A percentile compares a stretch with the other conserved stretches of the same genome.
Evolutionary conservation across 1,139 yeast genomes (phyloP).

Genomic region (Hyphopichia khmerensis): DNA sequence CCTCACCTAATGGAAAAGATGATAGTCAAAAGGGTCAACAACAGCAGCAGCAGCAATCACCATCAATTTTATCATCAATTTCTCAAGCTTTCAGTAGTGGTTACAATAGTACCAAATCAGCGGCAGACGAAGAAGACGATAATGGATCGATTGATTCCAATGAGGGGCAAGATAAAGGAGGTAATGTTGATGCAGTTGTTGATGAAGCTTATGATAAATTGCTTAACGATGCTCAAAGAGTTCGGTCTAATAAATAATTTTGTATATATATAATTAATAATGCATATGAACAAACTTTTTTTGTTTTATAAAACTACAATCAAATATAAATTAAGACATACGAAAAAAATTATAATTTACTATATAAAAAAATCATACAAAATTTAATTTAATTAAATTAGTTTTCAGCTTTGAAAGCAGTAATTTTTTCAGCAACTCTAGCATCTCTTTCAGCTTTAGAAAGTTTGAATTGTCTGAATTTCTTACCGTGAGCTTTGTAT

Average conservation of each 20-base stretch:
- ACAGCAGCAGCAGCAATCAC: background rate
- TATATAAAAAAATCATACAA: slow-evolving; percentile 1
- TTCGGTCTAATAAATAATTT: slow-evolving; percentile 46
- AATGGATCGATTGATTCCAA: slow-evolving; percentile 3
- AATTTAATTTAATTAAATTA: background rate
- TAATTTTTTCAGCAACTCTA: slow-evolving; percentile 88
- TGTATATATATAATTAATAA: background rate
- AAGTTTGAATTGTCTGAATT: slow-evolving; percentile 86
- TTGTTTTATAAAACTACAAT: background rate
- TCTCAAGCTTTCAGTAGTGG: background rate
- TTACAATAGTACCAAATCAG: slow-evolving; percentile 3
- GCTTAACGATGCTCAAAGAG: slow-evolving; percentile 64
- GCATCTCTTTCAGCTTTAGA: slow-evolving; percentile 90
- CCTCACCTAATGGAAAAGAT: background rate
- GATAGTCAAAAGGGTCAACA: background rate
- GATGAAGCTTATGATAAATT: slow-evolving; percentile 73
- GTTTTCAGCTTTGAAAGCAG: slow-evolving; percentile 63
- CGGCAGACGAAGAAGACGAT: slow-evolving; percentile 3
- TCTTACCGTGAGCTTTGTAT: slow-evolving; percentile 95
- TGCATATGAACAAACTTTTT: background rate
- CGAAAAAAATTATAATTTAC: slow-evolving; percentile 1
- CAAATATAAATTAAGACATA: too few species aligned
- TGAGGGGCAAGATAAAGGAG: slow-evolving; percentile 14
- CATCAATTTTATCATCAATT: background rate
- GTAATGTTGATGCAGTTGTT: slow-evolving; percentile 39